phyloP scores from a whole-genome alignment of 192 early-diverging fungal species.

The Gigaspora rosea region DNA sequence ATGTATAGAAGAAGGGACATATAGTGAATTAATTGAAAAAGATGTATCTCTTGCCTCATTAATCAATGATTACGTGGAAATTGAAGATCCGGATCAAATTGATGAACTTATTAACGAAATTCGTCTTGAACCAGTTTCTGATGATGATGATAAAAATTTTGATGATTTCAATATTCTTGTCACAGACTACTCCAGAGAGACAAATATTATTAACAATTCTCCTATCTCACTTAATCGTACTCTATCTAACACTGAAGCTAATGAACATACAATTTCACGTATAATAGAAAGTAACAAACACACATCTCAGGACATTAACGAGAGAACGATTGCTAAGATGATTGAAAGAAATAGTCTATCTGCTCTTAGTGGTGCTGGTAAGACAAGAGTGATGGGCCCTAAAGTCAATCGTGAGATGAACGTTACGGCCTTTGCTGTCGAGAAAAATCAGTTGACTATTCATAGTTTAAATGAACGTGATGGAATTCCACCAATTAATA shows the following conservation, averaged over 20 bases:
- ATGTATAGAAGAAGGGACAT: slow-evolving; percentile 57
- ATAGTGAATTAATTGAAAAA: slow-evolving; percentile 57
- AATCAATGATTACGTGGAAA: slow-evolving; percentile 62
- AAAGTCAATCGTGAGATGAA: slow-evolving; percentile 51
- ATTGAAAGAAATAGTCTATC: slow-evolving; percentile 69
- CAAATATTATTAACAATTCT: neutral
- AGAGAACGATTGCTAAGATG: slow-evolving; percentile 70
- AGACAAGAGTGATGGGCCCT: slow-evolving; percentile 35
- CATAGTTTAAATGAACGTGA: slow-evolving; percentile 62
- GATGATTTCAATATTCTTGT: slow-evolving; percentile 35
- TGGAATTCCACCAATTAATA: slow-evolving; percentile 7
- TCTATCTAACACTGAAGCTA: slow-evolving; percentile 28
- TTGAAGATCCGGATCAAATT: slow-evolving; percentile 56
- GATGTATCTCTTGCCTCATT: slow-evolving; percentile 67
- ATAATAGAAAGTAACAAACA: slow-evolving; percentile 56
- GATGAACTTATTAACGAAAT: slow-evolving; percentile 47
- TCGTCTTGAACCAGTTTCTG: slow-evolving; percentile 36
- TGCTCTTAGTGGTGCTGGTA: slow-evolving; percentile 53
- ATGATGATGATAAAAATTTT: slow-evolving; percentile 38
- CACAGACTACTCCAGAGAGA: neutral
- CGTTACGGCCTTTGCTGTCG: slow-evolving; percentile 63
- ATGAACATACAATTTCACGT: slow-evolving; percentile 52
- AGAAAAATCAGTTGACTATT: slow-evolving; percentile 73
- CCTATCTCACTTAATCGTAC: neutral
- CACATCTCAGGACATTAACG: slow-evolving; percentile 63